Base-by-base conservation (phyloP, 2,329 filamentous ascomycete genomes). In the Penicillium sclerotiorum region DNA sequence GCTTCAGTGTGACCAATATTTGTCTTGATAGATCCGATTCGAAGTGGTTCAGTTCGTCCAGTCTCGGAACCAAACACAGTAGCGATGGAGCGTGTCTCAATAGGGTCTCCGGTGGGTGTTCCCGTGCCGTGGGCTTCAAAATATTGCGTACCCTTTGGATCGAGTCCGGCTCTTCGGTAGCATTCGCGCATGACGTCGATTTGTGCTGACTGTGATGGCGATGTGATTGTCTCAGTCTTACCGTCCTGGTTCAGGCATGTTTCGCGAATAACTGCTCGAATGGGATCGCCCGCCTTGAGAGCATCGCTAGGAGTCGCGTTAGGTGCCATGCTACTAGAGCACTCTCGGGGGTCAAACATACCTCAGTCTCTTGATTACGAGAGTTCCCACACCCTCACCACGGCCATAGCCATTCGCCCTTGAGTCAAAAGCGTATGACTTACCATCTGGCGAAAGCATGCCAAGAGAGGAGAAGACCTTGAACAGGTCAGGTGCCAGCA, bases 341-440 rank as follows among this genome's bases (percentile, higher is more conserved):
- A n/a, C n/a, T n/a, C n/a, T n/a, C n/a, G n/a, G n/a, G n/a, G n/a
- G n/a, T n/a, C n/a, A n/a, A n/a, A n/a, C n/a, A n/a, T n/a, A n/a
- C n/a, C n/a, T 63, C 3, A 81, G 56, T 12, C 63, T 61, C 60
- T 81, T 82, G n/a, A 82, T 52, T 4, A 79, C 65, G 4, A 81
- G 61, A 7, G 73, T 62, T 0, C 68, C 77, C 13, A 72, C 68
- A 3, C 71, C 79, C 45, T 82, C 79, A 0, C 70, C 77, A 13
- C 80, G 75, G 49, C 76, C 79, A 53, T 81, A 82, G 0, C 79
- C 79, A 61, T 80, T 76, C 0, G 78, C 79, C 7, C 65, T 56
- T 4, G 65, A 64, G 41, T 79, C 76, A 30, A 77, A 80, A 1
- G 76, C 8, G 76, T 49, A 46, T 48, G 13, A 51, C n/a, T 32